These are phyloP conservation scores for Cyclotella sp. DNA, from an alignment of 108 stramenopile species.

Conservation along the genomic window DNA sequence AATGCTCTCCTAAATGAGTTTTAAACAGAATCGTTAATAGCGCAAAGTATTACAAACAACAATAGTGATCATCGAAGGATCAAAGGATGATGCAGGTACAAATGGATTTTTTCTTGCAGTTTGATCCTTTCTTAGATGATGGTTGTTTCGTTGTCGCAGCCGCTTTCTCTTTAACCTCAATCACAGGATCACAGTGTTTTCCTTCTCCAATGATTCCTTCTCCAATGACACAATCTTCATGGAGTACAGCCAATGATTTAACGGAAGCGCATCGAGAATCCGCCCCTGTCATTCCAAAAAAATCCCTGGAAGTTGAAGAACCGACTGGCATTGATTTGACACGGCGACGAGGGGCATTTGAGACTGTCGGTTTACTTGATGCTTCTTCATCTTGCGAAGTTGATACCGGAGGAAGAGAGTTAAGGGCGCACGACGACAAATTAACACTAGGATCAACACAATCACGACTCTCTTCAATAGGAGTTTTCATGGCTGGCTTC, in stretches of 20 bases:
- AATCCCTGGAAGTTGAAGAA: slow-evolving; percentile 20
- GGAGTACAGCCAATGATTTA: background rate
- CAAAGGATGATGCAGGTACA: too few species aligned
- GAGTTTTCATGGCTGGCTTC: slow-evolving; percentile 4
- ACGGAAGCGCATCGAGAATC: background rate
- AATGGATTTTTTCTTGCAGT: too few species aligned
- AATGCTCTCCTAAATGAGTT: too few species aligned
- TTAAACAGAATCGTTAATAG: too few species aligned
- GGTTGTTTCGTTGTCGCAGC: too few species aligned
- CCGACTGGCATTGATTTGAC: slow-evolving; percentile 31
- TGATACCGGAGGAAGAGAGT: background rate
- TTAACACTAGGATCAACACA: background rate
- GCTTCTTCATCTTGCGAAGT: background rate
- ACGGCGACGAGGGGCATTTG: slow-evolving; percentile 9
- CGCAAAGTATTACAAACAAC: too few species aligned
- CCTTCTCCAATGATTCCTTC: background rate
- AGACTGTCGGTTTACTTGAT: background rate
- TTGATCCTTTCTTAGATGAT: too few species aligned
- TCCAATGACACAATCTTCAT: slow-evolving; percentile 3
- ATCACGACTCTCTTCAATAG: background rate
- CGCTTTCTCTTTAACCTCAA: too few species aligned
- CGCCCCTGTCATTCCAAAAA: slow-evolving; percentile 12
- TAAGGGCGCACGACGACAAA: background rate
- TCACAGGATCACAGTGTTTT: too few species aligned
- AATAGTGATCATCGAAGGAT: too few species aligned